Evolutionary conservation across 176 grass and related monocot species (phyloP).

Genomic region (Oryza officinalis): DNA sequence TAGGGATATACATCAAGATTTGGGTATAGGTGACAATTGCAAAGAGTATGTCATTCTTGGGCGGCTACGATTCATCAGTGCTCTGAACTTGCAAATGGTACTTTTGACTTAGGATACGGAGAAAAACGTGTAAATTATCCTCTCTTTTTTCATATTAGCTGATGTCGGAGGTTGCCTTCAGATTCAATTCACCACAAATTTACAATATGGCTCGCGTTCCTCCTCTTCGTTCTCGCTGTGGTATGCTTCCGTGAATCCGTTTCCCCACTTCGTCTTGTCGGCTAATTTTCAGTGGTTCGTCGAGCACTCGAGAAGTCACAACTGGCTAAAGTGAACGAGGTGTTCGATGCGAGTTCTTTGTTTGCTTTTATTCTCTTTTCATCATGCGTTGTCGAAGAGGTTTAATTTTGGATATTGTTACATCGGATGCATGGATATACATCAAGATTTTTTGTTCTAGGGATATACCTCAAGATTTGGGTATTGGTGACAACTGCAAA

Average conservation of each 20-base stretch:
- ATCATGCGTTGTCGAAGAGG: background rate
- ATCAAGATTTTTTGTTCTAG: background rate
- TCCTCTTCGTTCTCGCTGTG: conserved; percentile 29
- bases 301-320: background rate
- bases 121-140: background rate
- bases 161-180: background rate
- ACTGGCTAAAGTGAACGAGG: background rate
- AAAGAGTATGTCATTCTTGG: background rate
- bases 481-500: background rate
- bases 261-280: background rate
- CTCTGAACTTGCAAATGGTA: background rate
- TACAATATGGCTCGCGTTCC: conserved; percentile 25
- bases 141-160: background rate
- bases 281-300: background rate
- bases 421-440: background rate
- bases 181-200: background rate
- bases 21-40: background rate
- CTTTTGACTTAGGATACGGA: background rate
- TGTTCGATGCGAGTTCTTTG: background rate
- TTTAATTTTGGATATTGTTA: background rate
- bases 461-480: background rate
- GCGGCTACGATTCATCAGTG: background rate
- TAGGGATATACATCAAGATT: background rate
- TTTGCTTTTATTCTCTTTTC: background rate
- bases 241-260: background rate